These are phyloP conservation scores for Porcisia hertigi DNA, from an alignment of 208 protist genomes.

Conservation along the genomic window DNA sequence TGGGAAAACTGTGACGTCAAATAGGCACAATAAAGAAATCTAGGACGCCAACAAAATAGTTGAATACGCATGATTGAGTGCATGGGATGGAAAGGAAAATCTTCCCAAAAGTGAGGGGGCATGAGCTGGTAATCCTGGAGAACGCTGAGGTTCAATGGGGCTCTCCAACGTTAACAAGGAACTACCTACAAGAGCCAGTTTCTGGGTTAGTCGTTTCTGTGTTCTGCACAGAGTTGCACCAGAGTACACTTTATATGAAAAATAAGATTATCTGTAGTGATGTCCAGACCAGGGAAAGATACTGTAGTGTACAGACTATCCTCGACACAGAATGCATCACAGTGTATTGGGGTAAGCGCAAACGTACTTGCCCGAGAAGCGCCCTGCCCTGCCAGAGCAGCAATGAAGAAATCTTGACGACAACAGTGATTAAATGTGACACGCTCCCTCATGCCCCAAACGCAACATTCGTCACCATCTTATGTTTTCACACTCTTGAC, in stretches of 20 bases:
- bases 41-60: neutral
- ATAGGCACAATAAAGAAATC: neutral
- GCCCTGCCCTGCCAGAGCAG: no score
- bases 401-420: no score
- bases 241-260: neutral
- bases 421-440: no score
- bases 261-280: neutral
- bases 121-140: neutral
- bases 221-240: neutral
- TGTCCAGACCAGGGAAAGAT: no score
- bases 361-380: no score
- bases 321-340: no score
- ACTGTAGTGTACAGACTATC: no score
- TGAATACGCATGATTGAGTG: neutral
- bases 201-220: neutral
- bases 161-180: neutral
- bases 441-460: no score
- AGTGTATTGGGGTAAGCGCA: no score
- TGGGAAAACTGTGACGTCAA: neutral
- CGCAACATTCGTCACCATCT: no score
- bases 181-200: neutral
- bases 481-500: no score
- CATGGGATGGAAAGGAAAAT: neutral
- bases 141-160: neutral
- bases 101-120: neutral